These are phyloP conservation scores for Yarrowia osloensis DNA, from an alignment of 805 yeast species.

Conservation along the genomic window DNA sequence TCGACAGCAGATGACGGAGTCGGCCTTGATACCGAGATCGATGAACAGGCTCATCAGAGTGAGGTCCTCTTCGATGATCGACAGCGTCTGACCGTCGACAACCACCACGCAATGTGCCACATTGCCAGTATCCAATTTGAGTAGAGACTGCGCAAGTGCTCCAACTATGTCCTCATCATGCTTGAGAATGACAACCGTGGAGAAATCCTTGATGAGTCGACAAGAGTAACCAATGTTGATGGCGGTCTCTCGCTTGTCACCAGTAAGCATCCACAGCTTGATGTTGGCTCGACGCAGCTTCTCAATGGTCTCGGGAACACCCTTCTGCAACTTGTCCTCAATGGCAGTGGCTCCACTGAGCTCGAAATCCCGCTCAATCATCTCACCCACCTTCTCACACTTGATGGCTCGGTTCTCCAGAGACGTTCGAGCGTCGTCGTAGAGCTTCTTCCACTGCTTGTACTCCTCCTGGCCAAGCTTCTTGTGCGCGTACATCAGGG, in stretches of 20 bases:
- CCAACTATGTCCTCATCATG: conserved; percentile 55
- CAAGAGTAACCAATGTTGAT: conserved; percentile 96
- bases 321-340: conserved; percentile 93
- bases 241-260: conserved; percentile 97
- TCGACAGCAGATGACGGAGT: conserved; percentile 91
- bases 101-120: conserved; percentile 95
- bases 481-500: conserved; percentile 77
- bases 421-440: conserved; percentile 75
- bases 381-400: conserved; percentile 71
- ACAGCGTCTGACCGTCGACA: conserved; percentile 87
- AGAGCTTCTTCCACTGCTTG: conserved; percentile 64
- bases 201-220: conserved; percentile 86
- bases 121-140: conserved; percentile 67
- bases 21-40: conserved; percentile 82
- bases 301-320: conserved; percentile 95
- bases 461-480: conserved; percentile 66
- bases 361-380: conserved; percentile 66
- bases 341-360: conserved; percentile 93
- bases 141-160: conserved; percentile 71
- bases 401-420: conserved; percentile 63
- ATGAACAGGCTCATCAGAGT: conserved; percentile 73
- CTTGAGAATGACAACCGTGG: conserved; percentile 76
- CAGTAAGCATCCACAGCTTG: conserved; percentile 97
- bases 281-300: conserved; percentile 91
- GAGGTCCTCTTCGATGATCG: conserved; percentile 69